Percentiles rank a stretch among this genome's conserved stretches.
These are phyloP conservation scores for Daldinia bambusicola DNA, from an alignment of 495 filamentous ascomycete genomes.

Conservation along the genomic window DNA sequence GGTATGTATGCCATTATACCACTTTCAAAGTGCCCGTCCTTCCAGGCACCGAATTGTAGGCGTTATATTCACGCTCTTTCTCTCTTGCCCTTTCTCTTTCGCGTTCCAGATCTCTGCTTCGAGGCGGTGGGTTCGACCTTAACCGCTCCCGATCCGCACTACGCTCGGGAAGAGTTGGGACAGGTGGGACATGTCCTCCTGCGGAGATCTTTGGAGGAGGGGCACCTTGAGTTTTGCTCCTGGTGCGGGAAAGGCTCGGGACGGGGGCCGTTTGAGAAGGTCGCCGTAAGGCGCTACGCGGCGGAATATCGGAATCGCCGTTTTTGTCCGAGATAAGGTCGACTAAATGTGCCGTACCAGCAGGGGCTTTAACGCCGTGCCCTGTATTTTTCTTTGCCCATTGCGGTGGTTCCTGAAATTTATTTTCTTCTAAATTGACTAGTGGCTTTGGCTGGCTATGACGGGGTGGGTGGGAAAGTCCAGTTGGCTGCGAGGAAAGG, in stretches of 20 bases:
- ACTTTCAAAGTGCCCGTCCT: conserved; percentile 47
- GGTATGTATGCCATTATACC: conserved; percentile 30
- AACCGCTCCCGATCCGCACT: conserved; percentile 9
- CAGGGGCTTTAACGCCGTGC: conserved; percentile 70
- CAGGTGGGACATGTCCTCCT: conserved; percentile 29
- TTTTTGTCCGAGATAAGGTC: conserved; percentile 57
- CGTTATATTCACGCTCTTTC: conserved; percentile 43
- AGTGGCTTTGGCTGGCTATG: conserved; percentile 62
- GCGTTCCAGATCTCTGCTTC: conserved; percentile 34
- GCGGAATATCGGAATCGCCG: conserved; percentile 29
- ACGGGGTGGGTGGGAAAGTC: conserved; percentile 35
- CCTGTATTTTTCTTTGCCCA: conserved; percentile 69
- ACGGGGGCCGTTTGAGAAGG: conserved; percentile 32
- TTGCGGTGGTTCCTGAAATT: conserved; percentile 80
- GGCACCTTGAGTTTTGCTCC: conserved; percentile 45
- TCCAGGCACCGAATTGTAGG: conserved; percentile 47
- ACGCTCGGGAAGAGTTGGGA: conserved; percentile 32
- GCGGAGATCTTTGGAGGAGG: conserved; percentile 26
- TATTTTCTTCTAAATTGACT: conserved; percentile 79
- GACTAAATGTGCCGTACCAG: conserved; percentile 66
- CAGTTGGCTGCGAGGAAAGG: conserved; percentile 33
- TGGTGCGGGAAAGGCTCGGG: conserved; percentile 38
- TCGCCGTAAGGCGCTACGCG: conserved; percentile 38
- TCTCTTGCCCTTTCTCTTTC: conserved; percentile 31
- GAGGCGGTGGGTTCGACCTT: conserved; percentile 19